Conservation (phyloP, 75 land plant species). For the Selaginella tamariscina region DNA sequence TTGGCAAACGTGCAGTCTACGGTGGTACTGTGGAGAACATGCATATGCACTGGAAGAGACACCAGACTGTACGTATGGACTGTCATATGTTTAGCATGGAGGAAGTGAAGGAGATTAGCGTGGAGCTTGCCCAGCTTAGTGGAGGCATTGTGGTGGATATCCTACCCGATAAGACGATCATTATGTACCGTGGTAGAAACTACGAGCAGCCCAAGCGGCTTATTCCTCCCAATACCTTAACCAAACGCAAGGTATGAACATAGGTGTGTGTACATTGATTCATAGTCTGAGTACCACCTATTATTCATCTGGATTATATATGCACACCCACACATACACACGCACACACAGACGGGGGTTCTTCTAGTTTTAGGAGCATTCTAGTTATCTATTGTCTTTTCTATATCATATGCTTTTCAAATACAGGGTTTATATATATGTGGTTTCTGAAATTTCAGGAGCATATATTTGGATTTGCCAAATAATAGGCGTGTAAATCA, state of each 20-base stretch:
- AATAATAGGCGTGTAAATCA: too few relatives aligned
- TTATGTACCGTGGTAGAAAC: slow-evolving; percentile 79
- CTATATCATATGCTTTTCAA: too few relatives aligned
- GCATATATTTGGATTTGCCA: too few relatives aligned
- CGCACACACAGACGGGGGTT: too few relatives aligned
- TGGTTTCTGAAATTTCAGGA: too few relatives aligned
- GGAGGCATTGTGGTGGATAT: slow-evolving; percentile 81
- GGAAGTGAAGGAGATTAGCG: slow-evolving; percentile 61
- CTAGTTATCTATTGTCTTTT: too few relatives aligned
- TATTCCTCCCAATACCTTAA: slow-evolving; percentile 56
- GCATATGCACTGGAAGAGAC: slow-evolving; percentile 93
- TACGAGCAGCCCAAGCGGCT: slow-evolving; percentile 64
- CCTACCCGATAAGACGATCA: slow-evolving; percentile 58
- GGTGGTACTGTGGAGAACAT: slow-evolving; percentile 74
- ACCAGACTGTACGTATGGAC: slow-evolving; percentile 54
- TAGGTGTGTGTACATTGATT: not conserved
- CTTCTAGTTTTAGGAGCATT: not conserved
- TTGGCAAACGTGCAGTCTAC: slow-evolving; percentile 66
- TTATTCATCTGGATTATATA: not conserved
- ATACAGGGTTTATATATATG: too few relatives aligned
- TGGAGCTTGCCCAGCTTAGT: slow-evolving; percentile 56
- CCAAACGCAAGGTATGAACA: slow-evolving; percentile 49
- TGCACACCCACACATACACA: too few relatives aligned
- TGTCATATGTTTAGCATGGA: slow-evolving; percentile 70
- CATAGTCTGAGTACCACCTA: not conserved